Evolutionary conservation across 2,329 filamentous ascomycete species (phyloP).

Genomic region (Didymella segeticola): DNA sequence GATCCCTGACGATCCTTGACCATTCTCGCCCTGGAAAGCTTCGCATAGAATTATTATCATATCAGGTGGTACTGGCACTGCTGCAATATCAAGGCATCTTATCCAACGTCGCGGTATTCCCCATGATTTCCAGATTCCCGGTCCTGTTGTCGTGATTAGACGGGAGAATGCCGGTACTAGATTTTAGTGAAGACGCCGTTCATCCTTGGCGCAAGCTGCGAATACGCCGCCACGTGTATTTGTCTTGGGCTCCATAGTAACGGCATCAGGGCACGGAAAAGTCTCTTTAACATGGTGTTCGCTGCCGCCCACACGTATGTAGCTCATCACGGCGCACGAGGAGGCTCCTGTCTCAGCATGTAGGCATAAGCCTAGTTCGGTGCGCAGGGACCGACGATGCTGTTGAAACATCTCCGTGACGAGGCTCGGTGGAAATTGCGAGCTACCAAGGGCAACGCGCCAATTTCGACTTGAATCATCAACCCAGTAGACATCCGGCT

Average conservation of each 20-base stretch:
- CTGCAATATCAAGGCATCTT: not conserved
- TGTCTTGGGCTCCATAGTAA: conserved; percentile 7
- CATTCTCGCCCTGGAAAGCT: not conserved
- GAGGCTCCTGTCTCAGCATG: not conserved
- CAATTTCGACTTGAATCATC: not conserved
- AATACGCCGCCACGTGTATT: not conserved
- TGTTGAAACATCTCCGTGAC: conserved; percentile 4
- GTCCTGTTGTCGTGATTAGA: not conserved
- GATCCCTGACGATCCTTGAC: not conserved
- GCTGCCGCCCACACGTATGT: conserved; percentile 4
- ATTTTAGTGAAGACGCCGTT: conserved; percentile 3
- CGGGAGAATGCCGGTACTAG: not conserved
- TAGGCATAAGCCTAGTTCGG: not conserved
- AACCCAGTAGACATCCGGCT: not conserved
- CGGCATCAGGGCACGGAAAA: not conserved
- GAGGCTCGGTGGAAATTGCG: not conserved
- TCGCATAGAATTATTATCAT: not conserved
- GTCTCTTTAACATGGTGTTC: not conserved
- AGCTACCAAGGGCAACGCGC: not conserved
- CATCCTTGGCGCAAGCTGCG: not conserved
- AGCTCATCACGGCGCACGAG: not conserved
- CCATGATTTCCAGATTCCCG: not conserved
- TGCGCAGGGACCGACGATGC: conserved; percentile 5
- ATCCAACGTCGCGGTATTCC: not conserved
- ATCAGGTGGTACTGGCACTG: not conserved